phyloP scores from a whole-genome alignment of 2,329 filamentous ascomycete genomes.

The Alternaria burnsii region DNA sequence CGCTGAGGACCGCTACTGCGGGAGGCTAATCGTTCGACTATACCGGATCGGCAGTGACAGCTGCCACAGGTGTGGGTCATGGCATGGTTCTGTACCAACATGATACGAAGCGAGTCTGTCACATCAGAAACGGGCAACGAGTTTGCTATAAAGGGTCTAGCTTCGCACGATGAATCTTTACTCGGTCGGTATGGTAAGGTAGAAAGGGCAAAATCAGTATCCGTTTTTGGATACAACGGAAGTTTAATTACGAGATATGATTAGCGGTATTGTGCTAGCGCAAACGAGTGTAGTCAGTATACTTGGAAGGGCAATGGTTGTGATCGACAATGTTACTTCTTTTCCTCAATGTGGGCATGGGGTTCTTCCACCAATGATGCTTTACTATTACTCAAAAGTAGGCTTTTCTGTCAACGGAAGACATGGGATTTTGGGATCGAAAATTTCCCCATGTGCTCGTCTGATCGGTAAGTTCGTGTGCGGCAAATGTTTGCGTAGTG shows the following conservation, averaged over 20 bases:
- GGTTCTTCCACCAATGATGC: background rate
- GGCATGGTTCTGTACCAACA: conserved; percentile 1
- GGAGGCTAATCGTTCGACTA: conserved; percentile 20
- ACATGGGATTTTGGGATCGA: background rate
- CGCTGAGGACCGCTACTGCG: conserved; percentile 23
- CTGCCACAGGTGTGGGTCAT: conserved; percentile 3
- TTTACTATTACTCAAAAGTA: background rate
- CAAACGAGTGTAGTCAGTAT: background rate
- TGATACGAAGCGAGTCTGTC: conserved; percentile 5
- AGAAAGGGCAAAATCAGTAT: background rate
- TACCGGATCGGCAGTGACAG: conserved; percentile 8
- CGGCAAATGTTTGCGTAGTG: background rate
- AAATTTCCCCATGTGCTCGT: background rate
- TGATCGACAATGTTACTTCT: conserved; percentile 3
- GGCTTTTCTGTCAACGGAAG: background rate
- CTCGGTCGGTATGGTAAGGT: background rate
- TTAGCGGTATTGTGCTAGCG: background rate
- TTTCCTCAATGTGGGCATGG: background rate
- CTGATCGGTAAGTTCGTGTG: background rate
- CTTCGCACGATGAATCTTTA: background rate
- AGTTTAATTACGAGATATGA: background rate
- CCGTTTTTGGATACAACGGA: background rate
- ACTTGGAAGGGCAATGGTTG: background rate
- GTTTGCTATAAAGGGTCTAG: background rate
- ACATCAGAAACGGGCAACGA: conserved; percentile 3